A percentile compares a stretch with the other conserved stretches of the same genome.
These are phyloP conservation scores for Ascochyta lentis DNA, from an alignment of 2,329 filamentous ascomycete species.

Conservation along the genomic window DNA sequence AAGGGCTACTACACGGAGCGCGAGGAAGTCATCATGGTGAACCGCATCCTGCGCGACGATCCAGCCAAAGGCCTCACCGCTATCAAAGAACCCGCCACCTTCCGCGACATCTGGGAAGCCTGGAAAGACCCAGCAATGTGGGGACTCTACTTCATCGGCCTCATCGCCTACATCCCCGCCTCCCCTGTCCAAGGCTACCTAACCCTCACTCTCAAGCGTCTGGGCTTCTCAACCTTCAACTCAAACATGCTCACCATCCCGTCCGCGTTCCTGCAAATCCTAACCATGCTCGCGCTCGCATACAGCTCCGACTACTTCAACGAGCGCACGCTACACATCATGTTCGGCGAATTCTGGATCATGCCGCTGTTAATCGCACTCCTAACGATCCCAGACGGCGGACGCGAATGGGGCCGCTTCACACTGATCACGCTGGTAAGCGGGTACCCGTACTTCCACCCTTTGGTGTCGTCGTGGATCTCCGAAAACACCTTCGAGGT, in stretches of 20 bases:
- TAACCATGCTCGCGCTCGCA: slow-evolving; percentile 54
- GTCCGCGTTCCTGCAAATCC: slow-evolving; percentile 57
- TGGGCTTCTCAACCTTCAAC: slow-evolving; percentile 52
- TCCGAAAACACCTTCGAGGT: slow-evolving; percentile 69
- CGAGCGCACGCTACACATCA: slow-evolving; percentile 58
- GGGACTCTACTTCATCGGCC: slow-evolving; percentile 60
- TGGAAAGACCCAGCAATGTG: slow-evolving; percentile 63
- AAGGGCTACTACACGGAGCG: slow-evolving; percentile 70
- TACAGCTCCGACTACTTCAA: slow-evolving; percentile 59
- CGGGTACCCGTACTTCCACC: slow-evolving; percentile 57
- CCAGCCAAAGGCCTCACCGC: slow-evolving; percentile 64
- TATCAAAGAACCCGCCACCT: slow-evolving; percentile 60
- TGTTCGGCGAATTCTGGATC: slow-evolving; percentile 51
- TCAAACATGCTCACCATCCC: slow-evolving; percentile 52
- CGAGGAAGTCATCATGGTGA: slow-evolving; percentile 73
- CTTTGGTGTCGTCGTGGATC: slow-evolving; percentile 66
- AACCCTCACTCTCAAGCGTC: slow-evolving; percentile 48
- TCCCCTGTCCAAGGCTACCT: slow-evolving; percentile 49
- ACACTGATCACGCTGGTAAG: slow-evolving; percentile 49
- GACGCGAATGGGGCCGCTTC: slow-evolving; percentile 49
- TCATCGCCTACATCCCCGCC: slow-evolving; percentile 47
- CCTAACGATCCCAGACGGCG: slow-evolving; percentile 41
- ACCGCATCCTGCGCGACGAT: slow-evolving; percentile 64
- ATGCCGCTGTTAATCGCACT: slow-evolving; percentile 51
- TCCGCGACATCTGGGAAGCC: slow-evolving; percentile 57